Conservation (phyloP, 1,284 basidiomycete species). For the Phellinidium pouzarii region DNA sequence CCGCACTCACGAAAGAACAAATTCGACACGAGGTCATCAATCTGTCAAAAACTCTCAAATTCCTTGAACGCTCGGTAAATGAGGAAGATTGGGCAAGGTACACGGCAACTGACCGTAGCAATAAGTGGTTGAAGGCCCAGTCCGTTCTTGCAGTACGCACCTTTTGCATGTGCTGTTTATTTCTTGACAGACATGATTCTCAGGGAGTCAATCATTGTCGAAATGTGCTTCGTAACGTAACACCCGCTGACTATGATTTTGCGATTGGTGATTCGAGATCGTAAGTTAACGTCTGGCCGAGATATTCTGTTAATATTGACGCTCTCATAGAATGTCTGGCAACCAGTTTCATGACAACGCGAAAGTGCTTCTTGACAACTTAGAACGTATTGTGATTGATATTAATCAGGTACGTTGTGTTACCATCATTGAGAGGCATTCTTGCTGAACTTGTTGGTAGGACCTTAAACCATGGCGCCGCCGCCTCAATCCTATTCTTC, state of each 20-base stretch:
- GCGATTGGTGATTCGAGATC: slow-evolving; percentile 12
- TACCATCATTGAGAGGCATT: not conserved
- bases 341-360: slow-evolving; percentile 38
- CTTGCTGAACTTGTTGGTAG: slow-evolving; percentile 21
- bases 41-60: slow-evolving; percentile 50
- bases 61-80: slow-evolving; percentile 51
- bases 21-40: slow-evolving; percentile 61
- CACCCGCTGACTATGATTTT: slow-evolving; percentile 12
- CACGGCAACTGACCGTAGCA: slow-evolving; percentile 6
- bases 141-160: slow-evolving; percentile 48
- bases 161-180: not conserved
- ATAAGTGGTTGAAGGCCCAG: slow-evolving; percentile 49
- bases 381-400: slow-evolving; percentile 45
- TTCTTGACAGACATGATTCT: not conserved
- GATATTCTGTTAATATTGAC: not conserved
- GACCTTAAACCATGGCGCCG: slow-evolving; percentile 32
- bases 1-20: slow-evolving; percentile 31
- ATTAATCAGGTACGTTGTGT: slow-evolving; percentile 39
- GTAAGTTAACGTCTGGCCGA: slow-evolving; percentile 8
- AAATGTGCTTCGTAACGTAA: slow-evolving; percentile 22
- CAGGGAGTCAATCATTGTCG: slow-evolving; percentile 54
- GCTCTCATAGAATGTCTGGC: slow-evolving; percentile 30
- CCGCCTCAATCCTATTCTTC: slow-evolving; percentile 33
- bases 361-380: slow-evolving; percentile 41
- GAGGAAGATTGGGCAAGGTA: slow-evolving; percentile 40